phyloP scores from a whole-genome alignment of 495 filamentous ascomycete genomes.

The Penicillium subrubescens region DNA sequence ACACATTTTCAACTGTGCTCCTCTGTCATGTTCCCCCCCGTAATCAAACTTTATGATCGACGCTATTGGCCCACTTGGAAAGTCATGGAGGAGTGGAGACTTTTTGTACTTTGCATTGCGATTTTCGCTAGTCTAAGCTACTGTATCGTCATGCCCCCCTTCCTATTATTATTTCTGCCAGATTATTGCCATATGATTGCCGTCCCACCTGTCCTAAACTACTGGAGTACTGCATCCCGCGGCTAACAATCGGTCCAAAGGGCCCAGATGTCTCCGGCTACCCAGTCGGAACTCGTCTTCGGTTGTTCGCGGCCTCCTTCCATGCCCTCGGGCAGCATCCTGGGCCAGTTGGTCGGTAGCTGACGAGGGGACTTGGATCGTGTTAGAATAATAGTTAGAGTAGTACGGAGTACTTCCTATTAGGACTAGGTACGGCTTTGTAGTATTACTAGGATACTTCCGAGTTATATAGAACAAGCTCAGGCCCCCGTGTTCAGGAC shows the following conservation, averaged over 20 bases:
- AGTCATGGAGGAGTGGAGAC: not conserved
- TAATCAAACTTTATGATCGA: not conserved
- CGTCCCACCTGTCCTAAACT: not conserved
- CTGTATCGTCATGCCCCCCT: not conserved
- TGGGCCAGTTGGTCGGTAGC: not conserved
- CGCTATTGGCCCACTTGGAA: conserved; percentile 10
- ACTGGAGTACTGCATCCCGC: not conserved
- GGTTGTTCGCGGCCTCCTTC: conserved; percentile 7
- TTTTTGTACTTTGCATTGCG: not conserved
- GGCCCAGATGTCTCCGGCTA: conserved; percentile 6
- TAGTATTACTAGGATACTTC: not conserved
- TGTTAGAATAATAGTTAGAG: not conserved
- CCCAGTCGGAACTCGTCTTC: conserved; percentile 13
- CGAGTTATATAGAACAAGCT: conserved; percentile 2
- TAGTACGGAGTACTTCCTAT: not conserved
- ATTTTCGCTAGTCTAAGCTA: not conserved
- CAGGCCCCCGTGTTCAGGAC: not conserved
- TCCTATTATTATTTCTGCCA: not conserved
- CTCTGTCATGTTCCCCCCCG: no score
- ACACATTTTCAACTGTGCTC: not conserved
- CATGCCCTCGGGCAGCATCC: not conserved
- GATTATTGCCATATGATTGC: not conserved
- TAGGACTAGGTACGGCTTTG: not conserved
- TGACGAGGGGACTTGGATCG: not conserved
- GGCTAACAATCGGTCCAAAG: conserved; percentile 16